Base-by-base conservation (phyloP, 2,329 filamentous ascomycete species). In the Aureobasidium namibiae region DNA sequence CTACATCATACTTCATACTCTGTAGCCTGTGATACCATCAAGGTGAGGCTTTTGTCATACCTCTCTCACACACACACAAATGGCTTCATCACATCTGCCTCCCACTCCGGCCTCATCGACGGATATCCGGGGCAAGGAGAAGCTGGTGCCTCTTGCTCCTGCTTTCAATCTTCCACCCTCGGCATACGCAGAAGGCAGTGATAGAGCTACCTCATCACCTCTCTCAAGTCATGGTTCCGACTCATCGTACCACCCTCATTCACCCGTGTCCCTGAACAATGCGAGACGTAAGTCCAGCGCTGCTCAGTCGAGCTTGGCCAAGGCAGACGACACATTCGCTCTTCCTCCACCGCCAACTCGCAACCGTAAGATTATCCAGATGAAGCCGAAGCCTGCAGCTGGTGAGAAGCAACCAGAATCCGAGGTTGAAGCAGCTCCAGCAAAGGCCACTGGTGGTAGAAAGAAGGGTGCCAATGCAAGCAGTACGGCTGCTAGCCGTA, bases 341-440 rank as follows among this genome's bases (percentile, higher is more conserved):
- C 82, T 99, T 16, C 94, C 94, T 21, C 94, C 94, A 10, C 94
- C 92, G 16, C 94, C 94, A 0, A 96, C 92, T 3, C 82, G 92
- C 63, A 89, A 90, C 42, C 87, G 92, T 67, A 97, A 95, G 76
- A 97, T 99, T 70, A 97, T 97, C 61, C 92, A 97, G 75, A 96
- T 97, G 92, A 96, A 95, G 74, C 92, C 84, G 11, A 78, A 78
- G 61, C 69, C 70, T 2, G 41, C 42, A 3, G 31, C 59, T 34
- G 71, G 70, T 56, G 67, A 71, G 60, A 44, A 73, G 69, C 66
- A 70, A 67, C 18, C 58, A 24, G 44, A 45, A 36, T 56, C 61
- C 42, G 61, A 34, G 23, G 65, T 62, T 18, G 67, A 65, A 49
- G 61, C 61, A 21, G 50, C 62, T 56, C 65, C 61, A 21, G 58